A percentile compares a stretch with the other conserved stretches of the same genome.
Conservation (phyloP, 306 rosid genomes). For the Crataegus laevigata region DNA sequence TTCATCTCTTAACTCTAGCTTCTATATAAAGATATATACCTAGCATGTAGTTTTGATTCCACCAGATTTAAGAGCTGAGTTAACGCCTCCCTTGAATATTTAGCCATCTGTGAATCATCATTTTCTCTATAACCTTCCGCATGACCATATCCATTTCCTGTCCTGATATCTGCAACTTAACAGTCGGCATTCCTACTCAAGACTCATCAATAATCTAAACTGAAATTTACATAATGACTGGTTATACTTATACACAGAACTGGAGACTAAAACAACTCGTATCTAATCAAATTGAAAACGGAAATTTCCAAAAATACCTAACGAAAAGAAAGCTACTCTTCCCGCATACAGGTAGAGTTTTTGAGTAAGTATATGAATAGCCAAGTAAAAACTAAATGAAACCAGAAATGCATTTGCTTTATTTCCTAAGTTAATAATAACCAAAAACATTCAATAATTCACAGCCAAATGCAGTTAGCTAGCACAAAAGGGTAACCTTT, state of each 20-base stretch:
- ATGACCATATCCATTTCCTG: constrained; percentile 33
- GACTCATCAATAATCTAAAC: neutral
- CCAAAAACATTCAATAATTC: neutral
- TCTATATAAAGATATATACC: constrained; percentile 29
- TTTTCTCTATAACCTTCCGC: constrained; percentile 51
- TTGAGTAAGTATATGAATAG: neutral
- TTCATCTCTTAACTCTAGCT: neutral
- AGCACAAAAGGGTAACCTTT: neutral
- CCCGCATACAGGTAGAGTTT: neutral
- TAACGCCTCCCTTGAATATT: constrained; percentile 56
- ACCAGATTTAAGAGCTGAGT: constrained; percentile 51
- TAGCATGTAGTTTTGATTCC: constrained; percentile 43
- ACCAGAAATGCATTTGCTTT: neutral
- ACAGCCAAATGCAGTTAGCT: neutral
- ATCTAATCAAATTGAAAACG: neutral
- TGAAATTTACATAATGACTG: neutral
- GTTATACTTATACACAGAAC: neutral
- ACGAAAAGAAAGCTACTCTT: neutral
- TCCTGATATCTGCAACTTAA: constrained; percentile 48
- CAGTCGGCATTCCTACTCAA: neutral
- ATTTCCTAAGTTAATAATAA: neutral
- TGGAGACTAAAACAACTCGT: neutral
- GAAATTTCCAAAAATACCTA: neutral
- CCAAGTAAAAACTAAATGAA: neutral
- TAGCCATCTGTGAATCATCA: constrained; percentile 41